phyloP scores from a whole-genome alignment of 768 basidiomycete species.

The Xerocomellus dryophilus region DNA sequence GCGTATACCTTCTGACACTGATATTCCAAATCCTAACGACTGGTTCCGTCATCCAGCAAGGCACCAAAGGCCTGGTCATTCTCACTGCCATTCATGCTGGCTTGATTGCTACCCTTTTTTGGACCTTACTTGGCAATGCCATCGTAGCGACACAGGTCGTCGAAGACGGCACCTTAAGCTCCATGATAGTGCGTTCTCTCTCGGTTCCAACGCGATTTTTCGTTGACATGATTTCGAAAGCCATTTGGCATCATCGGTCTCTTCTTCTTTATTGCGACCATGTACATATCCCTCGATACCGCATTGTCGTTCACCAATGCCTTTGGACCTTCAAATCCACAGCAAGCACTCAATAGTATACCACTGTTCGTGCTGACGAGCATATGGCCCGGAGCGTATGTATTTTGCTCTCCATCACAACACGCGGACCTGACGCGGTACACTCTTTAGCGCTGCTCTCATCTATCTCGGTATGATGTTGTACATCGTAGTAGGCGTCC shows the following conservation, averaged over 20 bases:
- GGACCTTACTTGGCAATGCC: conserved; percentile 72
- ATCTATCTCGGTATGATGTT: conserved; percentile 74
- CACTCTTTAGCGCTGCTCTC: conserved; percentile 50
- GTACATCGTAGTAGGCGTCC: conserved; percentile 70
- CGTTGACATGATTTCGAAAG: conserved; percentile 33
- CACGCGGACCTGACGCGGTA: conserved; percentile 1
- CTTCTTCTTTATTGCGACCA: conserved; percentile 65
- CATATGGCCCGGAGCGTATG: conserved; percentile 77
- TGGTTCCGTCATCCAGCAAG: conserved; percentile 76
- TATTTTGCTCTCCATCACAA: conserved; percentile 14
- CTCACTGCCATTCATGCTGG: conserved; percentile 80
- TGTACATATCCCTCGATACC: conserved; percentile 84
- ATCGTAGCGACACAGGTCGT: conserved; percentile 85
- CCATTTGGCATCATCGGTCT: conserved; percentile 58
- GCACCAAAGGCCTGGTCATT: conserved; percentile 62
- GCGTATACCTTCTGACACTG: conserved; percentile 66
- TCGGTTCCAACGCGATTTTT: not conserved
- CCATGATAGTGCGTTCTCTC: conserved; percentile 53
- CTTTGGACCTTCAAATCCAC: conserved; percentile 60
- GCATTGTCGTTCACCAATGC: conserved; percentile 61
- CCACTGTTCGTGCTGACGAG: conserved; percentile 78
- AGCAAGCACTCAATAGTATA: conserved; percentile 55
- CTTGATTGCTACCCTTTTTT: conserved; percentile 72
- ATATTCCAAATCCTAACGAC: conserved; percentile 80
- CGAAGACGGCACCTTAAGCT: conserved; percentile 81